Evolutionary conservation across 192 early-diverging fungal species (phyloP).

Genomic region (Pilobolus umbonatus): DNA sequence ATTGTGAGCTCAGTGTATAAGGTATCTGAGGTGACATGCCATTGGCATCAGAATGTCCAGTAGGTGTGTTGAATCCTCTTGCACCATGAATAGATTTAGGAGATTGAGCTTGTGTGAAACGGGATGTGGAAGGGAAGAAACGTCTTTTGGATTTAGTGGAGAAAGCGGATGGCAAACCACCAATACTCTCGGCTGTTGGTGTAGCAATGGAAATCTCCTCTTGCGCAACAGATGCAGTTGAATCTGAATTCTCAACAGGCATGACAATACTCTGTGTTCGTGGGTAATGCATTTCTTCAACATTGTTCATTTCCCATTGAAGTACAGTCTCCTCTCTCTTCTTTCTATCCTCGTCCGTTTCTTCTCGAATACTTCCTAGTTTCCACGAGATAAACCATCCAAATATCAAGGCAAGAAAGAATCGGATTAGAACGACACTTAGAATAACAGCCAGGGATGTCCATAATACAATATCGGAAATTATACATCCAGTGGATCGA

Average conservation of each 20-base stretch:
- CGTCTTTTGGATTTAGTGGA: constrained; percentile 45
- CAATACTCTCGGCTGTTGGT: constrained; percentile 20
- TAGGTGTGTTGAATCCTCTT: neutral
- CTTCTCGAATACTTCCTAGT: constrained; percentile 68
- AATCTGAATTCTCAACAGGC: neutral
- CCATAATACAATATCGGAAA: constrained; percentile 74
- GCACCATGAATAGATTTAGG: neutral
- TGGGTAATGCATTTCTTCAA: constrained; percentile 48
- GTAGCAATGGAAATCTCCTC: constrained; percentile 15
- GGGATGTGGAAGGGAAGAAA: constrained; percentile 35
- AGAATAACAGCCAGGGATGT: constrained; percentile 71
- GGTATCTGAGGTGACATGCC: constrained; percentile 5
- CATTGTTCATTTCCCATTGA: constrained; percentile 37
- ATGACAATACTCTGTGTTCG: constrained; percentile 46
- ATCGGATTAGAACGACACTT: constrained; percentile 63
- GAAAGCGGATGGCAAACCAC: neutral
- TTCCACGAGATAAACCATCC: constrained; percentile 76
- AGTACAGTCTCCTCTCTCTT: constrained; percentile 38
- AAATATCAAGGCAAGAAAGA: constrained; percentile 74
- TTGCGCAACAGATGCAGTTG: neutral
- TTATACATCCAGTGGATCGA: constrained; percentile 74
- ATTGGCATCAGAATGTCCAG: neutral
- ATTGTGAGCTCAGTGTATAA: constrained; percentile 15
- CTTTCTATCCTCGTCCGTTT: constrained; percentile 49
- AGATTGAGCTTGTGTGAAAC: constrained; percentile 29